These are phyloP conservation scores for Fusarium decemcellulare DNA, from an alignment of 2,329 filamentous ascomycete species.

Conservation along the genomic window DNA sequence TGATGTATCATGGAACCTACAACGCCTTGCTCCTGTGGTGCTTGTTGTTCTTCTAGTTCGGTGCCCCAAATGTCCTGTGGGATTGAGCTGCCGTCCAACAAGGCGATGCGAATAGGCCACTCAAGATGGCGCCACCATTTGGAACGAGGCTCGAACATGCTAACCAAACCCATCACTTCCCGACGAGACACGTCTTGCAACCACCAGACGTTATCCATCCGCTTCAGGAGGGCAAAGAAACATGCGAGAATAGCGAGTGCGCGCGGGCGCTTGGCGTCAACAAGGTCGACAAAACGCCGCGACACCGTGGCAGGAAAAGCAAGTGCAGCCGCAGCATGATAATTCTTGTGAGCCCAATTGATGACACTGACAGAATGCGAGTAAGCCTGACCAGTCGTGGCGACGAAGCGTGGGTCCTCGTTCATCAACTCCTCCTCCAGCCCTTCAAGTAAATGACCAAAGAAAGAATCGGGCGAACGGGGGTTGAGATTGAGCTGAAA, in stretches of 20 bases:
- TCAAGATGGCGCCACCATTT: slow-evolving; percentile 74
- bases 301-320: slow-evolving; percentile 76
- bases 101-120: slow-evolving; percentile 71
- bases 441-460: slow-evolving; percentile 71
- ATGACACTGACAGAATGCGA: slow-evolving; percentile 75
- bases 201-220: slow-evolving; percentile 77
- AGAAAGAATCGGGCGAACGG: slow-evolving; percentile 67
- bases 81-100: slow-evolving; percentile 68
- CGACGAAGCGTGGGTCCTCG: slow-evolving; percentile 49
- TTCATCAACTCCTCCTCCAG: slow-evolving; percentile 68
- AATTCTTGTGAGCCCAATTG: slow-evolving; percentile 76
- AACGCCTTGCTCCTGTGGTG: slow-evolving; percentile 50
- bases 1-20: slow-evolving; percentile 56
- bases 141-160: slow-evolving; percentile 70
- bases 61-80: slow-evolving; percentile 71
- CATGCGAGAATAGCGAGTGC: slow-evolving; percentile 75
- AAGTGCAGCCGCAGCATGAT: slow-evolving; percentile 70
- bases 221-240: slow-evolving; percentile 76
- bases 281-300: slow-evolving; percentile 71
- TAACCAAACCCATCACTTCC: slow-evolving; percentile 75
- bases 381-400: slow-evolving; percentile 66
- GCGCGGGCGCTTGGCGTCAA: slow-evolving; percentile 71
- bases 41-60: slow-evolving; percentile 60
- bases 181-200: slow-evolving; percentile 75
- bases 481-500: slow-evolving; percentile 72